phyloP scores from a whole-genome alignment of 139 green algal species.

The Raphidocelis subcapitata region DNA sequence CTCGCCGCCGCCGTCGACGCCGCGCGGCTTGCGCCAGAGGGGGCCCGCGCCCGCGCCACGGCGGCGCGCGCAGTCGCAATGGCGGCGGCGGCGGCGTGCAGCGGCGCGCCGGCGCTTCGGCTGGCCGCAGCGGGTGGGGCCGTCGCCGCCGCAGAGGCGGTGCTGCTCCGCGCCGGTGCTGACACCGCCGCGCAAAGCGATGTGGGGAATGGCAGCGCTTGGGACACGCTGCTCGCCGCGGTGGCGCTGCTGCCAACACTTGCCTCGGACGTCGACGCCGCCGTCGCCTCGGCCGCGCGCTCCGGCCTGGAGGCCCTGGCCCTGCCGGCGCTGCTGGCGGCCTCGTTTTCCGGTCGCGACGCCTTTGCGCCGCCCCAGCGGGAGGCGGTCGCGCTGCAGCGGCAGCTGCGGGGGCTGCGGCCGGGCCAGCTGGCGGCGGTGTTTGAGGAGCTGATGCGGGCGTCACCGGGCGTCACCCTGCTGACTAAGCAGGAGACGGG shows the following conservation, averaged over 20 bases:
- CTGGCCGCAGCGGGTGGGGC: no score
- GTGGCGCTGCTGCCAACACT: neutral
- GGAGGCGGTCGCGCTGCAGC: conserved; percentile 38
- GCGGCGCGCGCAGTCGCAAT: no score
- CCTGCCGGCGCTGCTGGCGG: conserved; percentile 5
- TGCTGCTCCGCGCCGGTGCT: conserved; percentile 6
- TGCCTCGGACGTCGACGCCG: neutral
- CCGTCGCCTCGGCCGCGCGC: conserved; percentile 15
- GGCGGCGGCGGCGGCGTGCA: no score
- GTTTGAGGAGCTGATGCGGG: conserved; percentile 44
- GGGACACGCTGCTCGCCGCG: neutral
- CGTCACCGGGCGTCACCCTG: no score
- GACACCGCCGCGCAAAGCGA: neutral
- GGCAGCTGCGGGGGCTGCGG: conserved; percentile 22
- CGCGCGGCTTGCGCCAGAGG: no score
- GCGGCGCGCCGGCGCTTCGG: no score
- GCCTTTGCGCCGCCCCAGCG: no score
- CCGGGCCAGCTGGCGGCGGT: conserved; percentile 46
- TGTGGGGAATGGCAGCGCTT: no score
- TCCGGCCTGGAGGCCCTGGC: conserved; percentile 1
- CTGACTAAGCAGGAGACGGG: no score
- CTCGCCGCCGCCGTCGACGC: no score
- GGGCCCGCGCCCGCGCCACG: no score
- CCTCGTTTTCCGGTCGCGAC: neutral
- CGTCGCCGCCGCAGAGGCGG: no score